These are phyloP conservation scores for Amylocystis lapponica DNA, from an alignment of 768 basidiomycete genomes.

Conservation along the genomic window DNA sequence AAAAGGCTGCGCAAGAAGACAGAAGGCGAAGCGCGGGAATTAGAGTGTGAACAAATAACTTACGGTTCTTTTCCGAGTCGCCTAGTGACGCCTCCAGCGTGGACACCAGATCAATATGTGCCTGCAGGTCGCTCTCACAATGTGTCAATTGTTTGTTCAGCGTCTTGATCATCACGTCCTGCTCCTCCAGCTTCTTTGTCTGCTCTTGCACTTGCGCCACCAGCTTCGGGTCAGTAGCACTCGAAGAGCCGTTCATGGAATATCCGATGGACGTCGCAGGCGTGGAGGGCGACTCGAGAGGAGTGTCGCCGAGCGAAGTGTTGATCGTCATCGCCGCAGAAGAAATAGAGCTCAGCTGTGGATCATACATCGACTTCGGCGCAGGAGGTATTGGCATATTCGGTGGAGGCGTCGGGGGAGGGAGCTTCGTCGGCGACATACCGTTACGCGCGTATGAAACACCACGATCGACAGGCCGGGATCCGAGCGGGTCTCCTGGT, in stretches of 20 bases:
- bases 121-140: constrained; percentile 86
- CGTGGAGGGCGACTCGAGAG: constrained; percentile 57
- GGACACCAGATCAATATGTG: constrained; percentile 84
- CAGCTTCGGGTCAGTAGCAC: constrained; percentile 49
- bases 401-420: constrained; percentile 86
- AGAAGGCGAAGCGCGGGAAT: constrained; percentile 6
- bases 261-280: constrained; percentile 42
- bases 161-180: constrained; percentile 88
- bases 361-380: constrained; percentile 51
- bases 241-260: constrained; percentile 29
- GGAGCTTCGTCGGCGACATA: constrained; percentile 67
- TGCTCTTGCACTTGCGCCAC: constrained; percentile 63
- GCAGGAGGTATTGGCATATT: constrained; percentile 81
- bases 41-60: constrained; percentile 39
- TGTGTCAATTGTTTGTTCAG: constrained; percentile 92
- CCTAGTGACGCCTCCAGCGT: constrained; percentile 82
- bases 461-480: constrained; percentile 46
- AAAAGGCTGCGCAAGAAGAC: constrained; percentile 1
- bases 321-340: constrained; percentile 45
- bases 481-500: constrained; percentile 39
- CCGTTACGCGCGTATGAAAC: constrained; percentile 48
- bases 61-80: constrained; percentile 90
- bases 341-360: constrained; percentile 50
- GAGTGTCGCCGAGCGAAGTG: constrained; percentile 55
- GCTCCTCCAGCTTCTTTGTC: constrained; percentile 71